Conservation (phyloP, 805 yeast genomes). For the Cyberlindnera galapagoensis region DNA sequence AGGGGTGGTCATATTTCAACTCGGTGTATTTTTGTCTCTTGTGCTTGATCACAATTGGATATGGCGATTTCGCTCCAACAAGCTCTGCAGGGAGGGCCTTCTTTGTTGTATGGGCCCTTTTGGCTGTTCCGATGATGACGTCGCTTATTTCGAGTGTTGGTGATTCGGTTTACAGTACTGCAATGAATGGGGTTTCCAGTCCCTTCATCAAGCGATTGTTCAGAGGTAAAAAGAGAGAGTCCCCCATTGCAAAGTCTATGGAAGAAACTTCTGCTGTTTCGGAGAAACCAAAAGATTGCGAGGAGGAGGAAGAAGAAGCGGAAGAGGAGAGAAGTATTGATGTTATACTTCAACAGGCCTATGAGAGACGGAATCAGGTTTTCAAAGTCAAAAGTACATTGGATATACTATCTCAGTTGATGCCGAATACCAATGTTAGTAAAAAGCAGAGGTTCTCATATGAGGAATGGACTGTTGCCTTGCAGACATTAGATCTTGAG, state of each 20-base stretch:
- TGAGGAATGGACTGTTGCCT: constrained; percentile 45
- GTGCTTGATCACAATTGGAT: constrained; percentile 77
- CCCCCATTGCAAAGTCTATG: too few species aligned
- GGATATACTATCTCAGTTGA: constrained; percentile 15
- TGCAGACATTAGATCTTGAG: constrained; percentile 26
- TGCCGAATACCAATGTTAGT: constrained; percentile 10
- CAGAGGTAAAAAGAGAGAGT: constrained; percentile 1
- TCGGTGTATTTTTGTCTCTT: constrained; percentile 71
- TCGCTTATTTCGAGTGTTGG: constrained; percentile 67
- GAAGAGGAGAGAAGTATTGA: constrained; percentile 13
- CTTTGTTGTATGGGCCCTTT: constrained; percentile 73
- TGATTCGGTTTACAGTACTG: constrained; percentile 41
- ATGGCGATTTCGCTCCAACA: constrained; percentile 67
- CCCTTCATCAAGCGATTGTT: constrained; percentile 6
- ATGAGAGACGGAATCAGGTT: constrained; percentile 2
- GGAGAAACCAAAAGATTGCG: neutral
- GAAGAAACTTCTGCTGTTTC: neutral
- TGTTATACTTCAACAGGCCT: constrained; percentile 10
- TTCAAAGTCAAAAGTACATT: constrained; percentile 11
- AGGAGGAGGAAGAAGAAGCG: constrained; percentile 6
- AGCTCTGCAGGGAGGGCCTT: constrained; percentile 63
- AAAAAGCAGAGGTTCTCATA: constrained; percentile 35
- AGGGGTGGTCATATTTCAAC: constrained; percentile 67
- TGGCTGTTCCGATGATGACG: constrained; percentile 86
- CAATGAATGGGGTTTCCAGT: constrained; percentile 15